Percentiles rank a stretch among this genome's conserved stretches.
Evolutionary conservation across 2,329 filamentous ascomycete species (phyloP).

Genomic region (Cladosporium austrohemisphaericum): DNA sequence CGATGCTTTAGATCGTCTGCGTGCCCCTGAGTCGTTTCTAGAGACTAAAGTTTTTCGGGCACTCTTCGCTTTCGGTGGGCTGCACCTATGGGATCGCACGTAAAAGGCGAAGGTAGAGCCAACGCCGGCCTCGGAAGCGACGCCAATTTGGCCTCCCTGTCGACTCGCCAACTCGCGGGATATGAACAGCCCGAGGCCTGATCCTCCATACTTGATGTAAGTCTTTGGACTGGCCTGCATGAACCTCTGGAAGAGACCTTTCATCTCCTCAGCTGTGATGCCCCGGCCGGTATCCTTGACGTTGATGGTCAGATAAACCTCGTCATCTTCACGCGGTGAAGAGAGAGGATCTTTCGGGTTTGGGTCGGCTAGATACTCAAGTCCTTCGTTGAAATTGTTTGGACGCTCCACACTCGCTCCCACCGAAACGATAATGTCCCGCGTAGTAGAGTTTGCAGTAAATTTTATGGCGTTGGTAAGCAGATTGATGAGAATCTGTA

Average conservation of each 20-base stretch:
- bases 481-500: constrained; percentile 41
- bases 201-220: constrained; percentile 66
- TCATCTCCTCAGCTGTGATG: constrained; percentile 36
- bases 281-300: constrained; percentile 41
- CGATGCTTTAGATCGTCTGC: neutral
- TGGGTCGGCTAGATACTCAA: constrained; percentile 6
- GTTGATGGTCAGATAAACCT: constrained; percentile 30
- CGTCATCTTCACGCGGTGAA: neutral
- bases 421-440: constrained; percentile 34
- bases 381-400: neutral
- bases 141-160: constrained; percentile 67
- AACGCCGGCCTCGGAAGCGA: constrained; percentile 54
- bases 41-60: neutral
- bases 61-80: neutral
- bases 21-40: neutral
- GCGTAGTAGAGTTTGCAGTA: constrained; percentile 35
- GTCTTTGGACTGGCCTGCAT: constrained; percentile 64
- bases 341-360: neutral
- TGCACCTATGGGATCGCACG: constrained; percentile 10
- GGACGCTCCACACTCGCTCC: constrained; percentile 4
- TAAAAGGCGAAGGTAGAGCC: constrained; percentile 68
- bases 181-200: constrained; percentile 59
- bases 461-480: constrained; percentile 49
- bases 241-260: constrained; percentile 63
- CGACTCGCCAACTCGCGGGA: constrained; percentile 60